Percentiles rank a stretch among this genome's conserved stretches.
Conservation (phyloP, 1,139 yeast genomes). For the Magnusiomyces sp. region DNA sequence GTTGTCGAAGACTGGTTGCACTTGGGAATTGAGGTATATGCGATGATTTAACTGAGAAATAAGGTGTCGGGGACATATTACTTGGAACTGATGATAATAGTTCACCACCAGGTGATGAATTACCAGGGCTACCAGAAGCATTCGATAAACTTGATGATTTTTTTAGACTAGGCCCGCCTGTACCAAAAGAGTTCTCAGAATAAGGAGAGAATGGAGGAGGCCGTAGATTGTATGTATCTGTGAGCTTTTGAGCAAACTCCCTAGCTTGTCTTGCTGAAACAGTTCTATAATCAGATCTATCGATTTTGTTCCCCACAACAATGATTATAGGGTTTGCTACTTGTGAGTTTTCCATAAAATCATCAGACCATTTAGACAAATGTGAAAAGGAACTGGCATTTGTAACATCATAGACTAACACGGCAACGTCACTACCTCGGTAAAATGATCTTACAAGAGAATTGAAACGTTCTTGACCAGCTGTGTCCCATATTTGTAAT, state of each 20-base stretch:
- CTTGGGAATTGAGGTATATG: no score
- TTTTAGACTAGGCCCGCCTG: no score
- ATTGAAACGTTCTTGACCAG: slow-evolving; percentile 58
- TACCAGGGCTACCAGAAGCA: no score
- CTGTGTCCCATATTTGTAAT: slow-evolving; percentile 59
- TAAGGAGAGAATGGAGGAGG: not conserved
- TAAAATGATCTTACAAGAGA: slow-evolving; percentile 52
- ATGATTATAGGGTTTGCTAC: slow-evolving; percentile 43
- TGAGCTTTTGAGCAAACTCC: slow-evolving; percentile 15
- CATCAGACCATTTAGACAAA: slow-evolving; percentile 44
- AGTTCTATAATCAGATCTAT: slow-evolving; percentile 25
- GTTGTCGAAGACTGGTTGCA: no score
- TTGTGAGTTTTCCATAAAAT: slow-evolving; percentile 45
- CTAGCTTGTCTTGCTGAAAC: slow-evolving; percentile 18
- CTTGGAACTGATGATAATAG: no score
- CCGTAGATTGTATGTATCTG: not conserved
- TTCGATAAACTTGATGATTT: no score
- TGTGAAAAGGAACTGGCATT: slow-evolving; percentile 44
- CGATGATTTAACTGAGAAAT: no score
- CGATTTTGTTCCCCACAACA: slow-evolving; percentile 50
- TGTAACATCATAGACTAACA: slow-evolving; percentile 50
- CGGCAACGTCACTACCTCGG: slow-evolving; percentile 53
- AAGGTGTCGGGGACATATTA: no score
- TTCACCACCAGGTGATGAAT: no score
- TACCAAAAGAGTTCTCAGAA: no score